These are phyloP conservation scores for Coemansia reversa DNA, from an alignment of 192 early-diverging fungal species.

Conservation along the genomic window DNA sequence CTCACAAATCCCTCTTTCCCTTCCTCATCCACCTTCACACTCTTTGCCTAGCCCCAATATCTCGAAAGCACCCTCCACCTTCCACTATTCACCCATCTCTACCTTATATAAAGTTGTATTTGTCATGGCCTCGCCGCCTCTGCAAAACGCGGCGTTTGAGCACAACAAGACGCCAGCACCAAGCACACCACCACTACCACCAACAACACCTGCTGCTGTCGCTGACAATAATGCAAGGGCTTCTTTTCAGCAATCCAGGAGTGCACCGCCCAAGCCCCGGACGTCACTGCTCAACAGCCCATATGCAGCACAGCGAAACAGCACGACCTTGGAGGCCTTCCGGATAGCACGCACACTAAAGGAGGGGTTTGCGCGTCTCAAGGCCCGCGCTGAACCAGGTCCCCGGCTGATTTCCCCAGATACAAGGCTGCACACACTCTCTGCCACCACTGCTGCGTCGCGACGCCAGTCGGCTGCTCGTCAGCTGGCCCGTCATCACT, in stretches of 20 bases:
- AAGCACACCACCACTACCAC: slow-evolving; percentile 1
- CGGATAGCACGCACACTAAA: slow-evolving; percentile 45
- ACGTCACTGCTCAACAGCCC: slow-evolving; percentile 31
- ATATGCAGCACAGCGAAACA: slow-evolving; percentile 34
- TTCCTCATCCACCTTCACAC: background rate
- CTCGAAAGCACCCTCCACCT: background rate
- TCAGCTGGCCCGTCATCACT: slow-evolving; percentile 29
- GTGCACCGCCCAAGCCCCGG: slow-evolving; percentile 30
- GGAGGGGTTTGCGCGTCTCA: slow-evolving; percentile 42
- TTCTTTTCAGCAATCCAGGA: slow-evolving; percentile 13
- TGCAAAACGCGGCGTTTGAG: background rate
- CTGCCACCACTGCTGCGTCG: slow-evolving; percentile 20
- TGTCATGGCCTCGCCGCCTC: background rate
- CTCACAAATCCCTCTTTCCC: background rate
- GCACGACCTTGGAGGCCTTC: slow-evolving; percentile 37
- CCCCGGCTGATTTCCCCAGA: slow-evolving; percentile 7
- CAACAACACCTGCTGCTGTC: background rate
- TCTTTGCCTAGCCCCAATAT: background rate
- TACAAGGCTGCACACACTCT: slow-evolving; percentile 26
- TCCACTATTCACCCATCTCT: no score
- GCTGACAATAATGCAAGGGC: no score
- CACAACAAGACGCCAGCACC: background rate
- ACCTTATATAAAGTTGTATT: background rate
- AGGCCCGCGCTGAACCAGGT: slow-evolving; percentile 32
- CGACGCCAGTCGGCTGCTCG: slow-evolving; percentile 3